Base-by-base conservation (phyloP, 1,284 basidiomycete genomes). In the Polyporus tsugae region DNA sequence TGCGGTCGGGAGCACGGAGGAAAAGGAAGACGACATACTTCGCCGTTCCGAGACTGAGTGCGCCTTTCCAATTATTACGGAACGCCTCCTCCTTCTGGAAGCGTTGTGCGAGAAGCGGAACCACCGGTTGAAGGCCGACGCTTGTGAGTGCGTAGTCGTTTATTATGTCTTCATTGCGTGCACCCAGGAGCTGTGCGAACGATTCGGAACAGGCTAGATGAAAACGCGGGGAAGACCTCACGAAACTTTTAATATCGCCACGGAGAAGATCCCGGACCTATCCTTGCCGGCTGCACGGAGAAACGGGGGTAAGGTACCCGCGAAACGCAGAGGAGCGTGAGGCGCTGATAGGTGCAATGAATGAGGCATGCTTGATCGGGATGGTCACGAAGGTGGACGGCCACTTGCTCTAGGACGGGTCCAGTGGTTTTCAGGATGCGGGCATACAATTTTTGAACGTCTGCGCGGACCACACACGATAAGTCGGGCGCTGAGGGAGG, bases 211-310 rank as follows among this genome's bases (percentile, higher is more conserved):
- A 46, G 42, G 42, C 13, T 42, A 42, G 39, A 41, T 60, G 59
- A 46, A 46, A 44, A 29, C 29, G 41, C 39, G 59, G 59, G 38
- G 59, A 44, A 44, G 17, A 36, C 22, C n/a, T 49, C 22, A 52
- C 49, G n/a, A 10, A 10, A 80, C 81, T 75, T 78, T 77, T 44
- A 80, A 75, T 19, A 84, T 72, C 11, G 82, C 63, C 9, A 82
- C 81, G 13, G 79, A 77, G 65, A 83, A 80, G 6, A 84, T 63
- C 2, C 82, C 84, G 2, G 84, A 83, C 55, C 84, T 74, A 70
- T 85, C 84, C 70, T 85, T 85, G 7, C 84, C 84, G n/a, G 79
- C 83, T 85, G 65, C 25, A 41, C 9, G 42, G 19, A 62, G 38
- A 60, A 17, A 22, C 13, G 59, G 59, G 25, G n/a, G 42, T 13